Conservation (phyloP, 106 monocot genomes). For the Allium fistulosum region DNA sequence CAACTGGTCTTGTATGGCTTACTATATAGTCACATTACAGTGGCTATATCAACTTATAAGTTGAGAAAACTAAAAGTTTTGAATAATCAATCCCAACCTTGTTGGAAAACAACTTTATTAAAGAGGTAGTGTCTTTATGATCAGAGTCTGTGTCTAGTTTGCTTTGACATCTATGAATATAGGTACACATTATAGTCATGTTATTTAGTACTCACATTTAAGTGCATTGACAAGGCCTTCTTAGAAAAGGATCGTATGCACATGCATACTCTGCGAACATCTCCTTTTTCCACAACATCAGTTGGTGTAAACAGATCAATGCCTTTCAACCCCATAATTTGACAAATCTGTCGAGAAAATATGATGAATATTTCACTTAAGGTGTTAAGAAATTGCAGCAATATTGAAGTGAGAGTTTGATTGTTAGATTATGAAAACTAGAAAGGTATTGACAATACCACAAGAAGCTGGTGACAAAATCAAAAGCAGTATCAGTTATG, state of each 20-base stretch:
- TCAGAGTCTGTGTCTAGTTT: no score
- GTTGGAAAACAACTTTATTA: no score
- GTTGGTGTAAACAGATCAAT: slow-evolving; percentile 61
- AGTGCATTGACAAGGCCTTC: slow-evolving; percentile 34
- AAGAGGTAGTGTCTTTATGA: no score
- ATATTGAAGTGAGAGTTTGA: neutral
- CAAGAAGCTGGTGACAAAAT: neutral
- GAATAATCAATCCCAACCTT: no score
- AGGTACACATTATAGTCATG: neutral
- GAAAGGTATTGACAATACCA: neutral
- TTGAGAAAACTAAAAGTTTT: no score
- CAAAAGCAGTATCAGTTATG: no score
- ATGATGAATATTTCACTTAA: slow-evolving; percentile 5
- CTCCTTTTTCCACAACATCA: slow-evolving; percentile 67
- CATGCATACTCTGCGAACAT: slow-evolving; percentile 69
- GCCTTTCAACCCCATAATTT: slow-evolving; percentile 52
- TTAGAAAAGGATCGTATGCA: slow-evolving; percentile 76
- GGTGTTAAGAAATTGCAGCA: neutral
- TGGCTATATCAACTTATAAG: no score
- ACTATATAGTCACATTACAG: no score
- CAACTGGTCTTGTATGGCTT: no score
- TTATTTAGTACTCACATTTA: slow-evolving; percentile 26
- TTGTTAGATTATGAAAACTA: neutral
- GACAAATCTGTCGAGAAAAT: slow-evolving; percentile 38
- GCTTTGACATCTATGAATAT: no score